A percentile compares a stretch with the other conserved stretches of the same genome.
Evolutionary conservation across 768 basidiomycete species (phyloP).

Genomic region (Scleroderma citrinum): DNA sequence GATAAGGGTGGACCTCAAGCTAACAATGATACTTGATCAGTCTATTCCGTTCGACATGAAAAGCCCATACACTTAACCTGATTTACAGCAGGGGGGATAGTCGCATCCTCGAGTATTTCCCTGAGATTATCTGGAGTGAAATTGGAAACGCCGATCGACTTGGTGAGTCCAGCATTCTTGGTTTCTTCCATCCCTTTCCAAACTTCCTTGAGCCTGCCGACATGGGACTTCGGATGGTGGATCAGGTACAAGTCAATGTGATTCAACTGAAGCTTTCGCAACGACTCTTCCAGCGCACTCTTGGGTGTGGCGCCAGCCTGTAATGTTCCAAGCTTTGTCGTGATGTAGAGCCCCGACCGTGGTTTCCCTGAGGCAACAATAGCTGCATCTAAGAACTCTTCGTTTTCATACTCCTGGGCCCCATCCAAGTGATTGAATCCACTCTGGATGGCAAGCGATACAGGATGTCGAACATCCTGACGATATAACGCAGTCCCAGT

Average conservation of each 20-base stretch:
- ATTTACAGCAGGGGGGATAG: constrained; percentile 45
- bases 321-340: constrained; percentile 44
- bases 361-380: constrained; percentile 45
- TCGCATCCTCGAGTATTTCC: constrained; percentile 38
- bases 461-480: constrained; percentile 36
- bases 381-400: constrained; percentile 45
- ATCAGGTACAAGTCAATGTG: constrained; percentile 63
- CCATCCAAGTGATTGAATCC: constrained; percentile 60
- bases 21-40: constrained; percentile 10
- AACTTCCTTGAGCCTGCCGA: constrained; percentile 41
- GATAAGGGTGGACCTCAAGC: constrained; percentile 52
- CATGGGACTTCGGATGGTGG: constrained; percentile 38
- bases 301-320: constrained; percentile 41
- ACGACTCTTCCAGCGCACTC: constrained; percentile 43
- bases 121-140: constrained; percentile 39
- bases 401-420: constrained; percentile 57
- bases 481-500: constrained; percentile 50
- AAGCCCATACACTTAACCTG: constrained; percentile 31
- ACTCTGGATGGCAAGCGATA: constrained; percentile 45
- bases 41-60: background rate
- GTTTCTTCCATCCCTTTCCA: constrained; percentile 62
- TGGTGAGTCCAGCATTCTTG: constrained; percentile 36
- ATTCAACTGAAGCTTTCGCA: constrained; percentile 48
- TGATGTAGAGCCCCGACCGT: constrained; percentile 54
- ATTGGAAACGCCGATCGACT: constrained; percentile 52